phyloP scores from a whole-genome alignment of 2,329 filamentous ascomycete species.

The Colletotrichum karsti region DNA sequence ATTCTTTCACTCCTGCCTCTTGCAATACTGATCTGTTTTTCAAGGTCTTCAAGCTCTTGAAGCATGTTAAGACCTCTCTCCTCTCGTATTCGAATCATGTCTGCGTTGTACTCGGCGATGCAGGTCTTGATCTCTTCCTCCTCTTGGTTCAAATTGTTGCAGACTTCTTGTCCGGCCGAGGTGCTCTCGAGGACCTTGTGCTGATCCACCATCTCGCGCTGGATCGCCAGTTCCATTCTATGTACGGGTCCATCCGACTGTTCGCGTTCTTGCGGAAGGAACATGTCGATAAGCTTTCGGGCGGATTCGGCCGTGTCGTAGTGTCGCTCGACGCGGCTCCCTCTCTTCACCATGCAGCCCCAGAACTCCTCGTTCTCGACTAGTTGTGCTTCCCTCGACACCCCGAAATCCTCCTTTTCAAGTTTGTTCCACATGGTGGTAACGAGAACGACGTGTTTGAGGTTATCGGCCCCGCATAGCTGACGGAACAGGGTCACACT shows the following conservation, averaged over 20 bases:
- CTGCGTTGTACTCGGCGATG: not conserved
- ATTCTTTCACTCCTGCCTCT: not conserved
- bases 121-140: not conserved
- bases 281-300: not conserved
- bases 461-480: slow-evolving; percentile 42
- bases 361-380: slow-evolving; percentile 20
- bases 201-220: not conserved
- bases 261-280: not conserved
- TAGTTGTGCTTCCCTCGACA: slow-evolving; percentile 15
- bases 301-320: not conserved
- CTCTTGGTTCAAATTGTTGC: not conserved
- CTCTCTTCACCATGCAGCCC: slow-evolving; percentile 4
- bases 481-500: slow-evolving; percentile 48
- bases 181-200: slow-evolving; percentile 1
- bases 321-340: not conserved
- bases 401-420: slow-evolving; percentile 22
- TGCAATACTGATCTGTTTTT: not conserved
- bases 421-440: slow-evolving; percentile 44
- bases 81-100: not conserved
- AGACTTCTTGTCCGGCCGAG: slow-evolving; percentile 1
- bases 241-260: not conserved
- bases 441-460: slow-evolving; percentile 43
- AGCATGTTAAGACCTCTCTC: not conserved
- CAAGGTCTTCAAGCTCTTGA: not conserved
- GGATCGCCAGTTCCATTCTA: not conserved